Base-by-base conservation (phyloP, 148 eudicot species). In the Vaccinium macrocarpon region DNA sequence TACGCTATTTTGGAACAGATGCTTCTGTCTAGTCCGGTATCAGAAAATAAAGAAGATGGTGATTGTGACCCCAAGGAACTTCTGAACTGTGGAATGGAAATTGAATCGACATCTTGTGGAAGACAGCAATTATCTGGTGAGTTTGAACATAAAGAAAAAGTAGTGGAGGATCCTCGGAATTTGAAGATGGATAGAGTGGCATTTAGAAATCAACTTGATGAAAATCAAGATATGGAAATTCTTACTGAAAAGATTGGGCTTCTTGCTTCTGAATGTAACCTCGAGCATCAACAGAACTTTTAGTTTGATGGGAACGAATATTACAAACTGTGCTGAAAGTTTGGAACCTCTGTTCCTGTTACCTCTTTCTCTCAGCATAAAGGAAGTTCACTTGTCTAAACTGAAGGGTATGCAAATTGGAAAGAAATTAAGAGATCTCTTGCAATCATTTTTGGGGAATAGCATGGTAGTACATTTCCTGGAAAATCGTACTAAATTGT, bases 1-100 rank as follows among this genome's bases (percentile, higher is more conserved):
- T 90, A 89, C 85, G 77, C 19, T 74, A 75, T 84, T 83, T 13
- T 93, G 79, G 98, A 94, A 59, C 93, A 89, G 83, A 89, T 88
- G 84, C 93, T 92, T 85, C 86, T 91, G 57, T 83, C 92, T 82
- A 89, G 95, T 82, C 94, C 95, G 81, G 53, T 50, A 38, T 75
- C 84, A 55, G 90, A 90, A 62, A 76, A 71, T 70, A 56, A 61
- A 51, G 88, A 87, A 51, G 70, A 70, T 73, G 77, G 68, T 19
- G 82, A 76, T 42, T 52, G 32, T 29, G 88, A 88, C 25, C 81
- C 52, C 5, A 89, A 75, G 38, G 85, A 86, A 14, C 35, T 23
- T 46, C 13, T 50, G n/a, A 85, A 73, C 16, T 75, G 70, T 48
- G 92, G 82, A 27, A 79, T 84, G 84, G 89, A 81, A 50, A 57